Evolutionary conservation across 495 filamentous ascomycete genomes (phyloP).

Genomic region (Aspergillus nidulans): DNA sequence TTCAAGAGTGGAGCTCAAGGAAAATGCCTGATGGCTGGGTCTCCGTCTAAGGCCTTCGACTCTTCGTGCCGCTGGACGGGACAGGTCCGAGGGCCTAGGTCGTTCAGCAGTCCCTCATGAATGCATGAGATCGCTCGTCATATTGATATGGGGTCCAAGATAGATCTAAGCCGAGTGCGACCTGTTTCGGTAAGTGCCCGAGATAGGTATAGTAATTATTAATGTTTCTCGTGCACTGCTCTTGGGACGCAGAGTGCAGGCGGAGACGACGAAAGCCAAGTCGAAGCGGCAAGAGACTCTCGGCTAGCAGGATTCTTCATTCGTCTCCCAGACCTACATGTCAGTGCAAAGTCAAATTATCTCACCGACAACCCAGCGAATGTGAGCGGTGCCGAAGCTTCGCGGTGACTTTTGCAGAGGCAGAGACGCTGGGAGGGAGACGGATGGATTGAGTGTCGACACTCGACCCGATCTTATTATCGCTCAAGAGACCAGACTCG

Average conservation of each 20-base stretch:
- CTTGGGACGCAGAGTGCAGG: no score
- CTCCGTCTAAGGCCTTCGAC: no score
- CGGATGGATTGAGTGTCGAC: no score
- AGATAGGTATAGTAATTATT: background rate
- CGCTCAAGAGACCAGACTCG: background rate
- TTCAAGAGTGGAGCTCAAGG: background rate
- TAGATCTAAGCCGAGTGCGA: background rate
- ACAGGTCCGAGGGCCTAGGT: background rate
- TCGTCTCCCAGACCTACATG: constrained; percentile 1
- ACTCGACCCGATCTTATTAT: no score
- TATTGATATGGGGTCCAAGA: background rate
- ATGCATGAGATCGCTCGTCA: background rate
- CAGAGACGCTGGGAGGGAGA: background rate
- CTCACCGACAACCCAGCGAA: constrained; percentile 5
- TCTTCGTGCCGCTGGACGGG: background rate
- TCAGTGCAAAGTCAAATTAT: constrained; percentile 6
- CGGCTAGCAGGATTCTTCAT: background rate
- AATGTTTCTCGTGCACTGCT: background rate
- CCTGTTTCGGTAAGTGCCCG: background rate
- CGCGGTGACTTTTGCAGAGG: constrained; percentile 4
- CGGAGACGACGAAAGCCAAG: background rate
- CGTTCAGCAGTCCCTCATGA: background rate
- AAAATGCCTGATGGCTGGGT: background rate
- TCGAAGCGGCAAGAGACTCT: background rate
- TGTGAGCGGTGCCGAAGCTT: constrained; percentile 2